Evolutionary conservation across 805 yeast genomes (phyloP), one percentile per base, ranked within the genome.

Genomic region (Clavispora santaluciae): DNA sequence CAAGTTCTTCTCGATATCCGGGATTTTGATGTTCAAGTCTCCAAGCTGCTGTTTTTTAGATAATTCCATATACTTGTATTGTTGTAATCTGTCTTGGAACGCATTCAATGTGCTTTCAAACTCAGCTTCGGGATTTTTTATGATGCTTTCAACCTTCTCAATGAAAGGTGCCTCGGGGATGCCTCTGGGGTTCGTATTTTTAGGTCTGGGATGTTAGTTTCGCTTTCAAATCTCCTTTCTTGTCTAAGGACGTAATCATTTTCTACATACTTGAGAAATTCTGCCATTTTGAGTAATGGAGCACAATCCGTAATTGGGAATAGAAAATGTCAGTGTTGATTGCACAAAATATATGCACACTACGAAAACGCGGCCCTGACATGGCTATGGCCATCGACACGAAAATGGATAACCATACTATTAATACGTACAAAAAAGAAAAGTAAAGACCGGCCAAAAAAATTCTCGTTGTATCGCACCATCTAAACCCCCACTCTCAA

Each of bases 81-180:
- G 95, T 59, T 88, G 91, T 43, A 88, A 63, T 60, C 95, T 75
- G 55, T 87, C 93, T 64, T 91, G 96, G 60, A 90, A 82, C 51
- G 84, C 75, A 36, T 73, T 71, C 67, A 91, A 76, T 25, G 84
- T 72, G 33, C 74, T 59, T 37, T 83, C 87, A 42, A 84, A 87
- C 54, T 87, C 91, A 15, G 54, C 43, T 34, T 75, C 81, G 2
- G 81, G 73, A 50, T 74, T 72, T 55, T 79, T 83, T 47, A 89
- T 75, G 51, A 81, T 78, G 37, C 79, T 83, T 41, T 81, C 93
- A 8, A 90, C 93, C 42, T 79, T 78, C 47, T 85, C 95, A 39
- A 93, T 80, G 61, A 93, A 93, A 30, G 95, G 96, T 1, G 99
- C 99, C 57, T 86, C 85, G 6, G 99, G 99, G 42, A 93, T 93